Evolutionary conservation across 495 filamentous ascomycete species (phyloP), one percentile per base, ranked within the genome.

Genomic region (Aspergillus funiculosus): DNA sequence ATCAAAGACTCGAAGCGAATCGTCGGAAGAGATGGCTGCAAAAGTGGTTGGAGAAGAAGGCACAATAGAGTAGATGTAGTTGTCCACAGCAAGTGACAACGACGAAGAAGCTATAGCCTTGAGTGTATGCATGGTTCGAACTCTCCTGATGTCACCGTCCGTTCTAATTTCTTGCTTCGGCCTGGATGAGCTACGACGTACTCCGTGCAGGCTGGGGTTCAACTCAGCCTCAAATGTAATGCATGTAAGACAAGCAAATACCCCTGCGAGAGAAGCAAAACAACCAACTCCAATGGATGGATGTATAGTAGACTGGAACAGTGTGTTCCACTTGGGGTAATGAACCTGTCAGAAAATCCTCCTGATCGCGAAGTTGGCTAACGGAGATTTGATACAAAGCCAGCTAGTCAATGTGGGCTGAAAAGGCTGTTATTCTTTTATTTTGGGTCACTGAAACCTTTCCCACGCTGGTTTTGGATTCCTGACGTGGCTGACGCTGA

Each of bases 21-120:
- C 73, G 59, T 77, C 74, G n/a, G 75, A 79, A 2, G 74, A 72
- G 47, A 79, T 76, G 10, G 70, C 69, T 3, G 73, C 75, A 39
- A 79, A 66, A 4, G 51, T 46, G 5, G 52, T 56, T 6, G 56
- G 53, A 5, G 56, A 59, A 0, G 63, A 60, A 0, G 65, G 38
- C 5, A 67, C 53, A 37, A 77, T 62, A 5, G 66, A 63, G 52
- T 79, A 79, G 48, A 79, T 76, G 59, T 78, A 79, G 31, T 63
- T 72, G 26, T 66, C 66, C 43, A 66, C 46, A 3, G 71, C 64
- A 0, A 76, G 67, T 8, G 67, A 70, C 26, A 75, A 57, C 4
- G 66, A 62, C 6, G 75, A 76, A 4, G 65, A 64, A 11, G 61
- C 64, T 5, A 47, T 63, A 6, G 58, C 43, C 54, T 57, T 58